Evolutionary conservation across 441 rosid species (phyloP), one percentile per base, ranked within the genome.

Genomic region (Gossypium aridum): DNA sequence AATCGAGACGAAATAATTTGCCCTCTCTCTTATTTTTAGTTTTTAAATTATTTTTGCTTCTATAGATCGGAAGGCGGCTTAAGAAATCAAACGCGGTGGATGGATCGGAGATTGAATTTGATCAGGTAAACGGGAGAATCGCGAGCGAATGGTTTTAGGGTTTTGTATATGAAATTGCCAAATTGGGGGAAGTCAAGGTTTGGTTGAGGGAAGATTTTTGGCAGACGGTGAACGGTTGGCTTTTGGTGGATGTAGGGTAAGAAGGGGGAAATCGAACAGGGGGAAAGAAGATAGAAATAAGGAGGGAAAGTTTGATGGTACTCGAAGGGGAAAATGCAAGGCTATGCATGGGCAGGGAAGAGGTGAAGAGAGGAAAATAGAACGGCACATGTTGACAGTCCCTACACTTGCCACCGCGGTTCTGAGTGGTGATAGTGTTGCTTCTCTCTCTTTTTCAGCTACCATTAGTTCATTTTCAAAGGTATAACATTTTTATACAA

Each of bases 371-470:
- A 75, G 85, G 80, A 80, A 81, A 63, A 80, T 53, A 66, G 47
- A 78, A 74, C 90, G 79, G 93, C 97, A 85, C 88, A 91, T 94
- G 97, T 86, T 83, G 87, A 83, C 81, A 72, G 88, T 81, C 83
- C 85, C 89, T 77, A 67, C 87, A 22, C 90, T 89, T 89, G 79
- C 68, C 77, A 86, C 83, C 76, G 80, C 84, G 78, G 77, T 73
- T 75, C 77, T 83, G 61, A 88, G 76, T 70, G 82, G 80, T 80
- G 76, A 69, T 83, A 73, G 28, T 79, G 87, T 73, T 75, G 85
- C 66, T 82, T 79, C 77, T 78, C 81, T 5, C 37, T 31, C 37
- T 31, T 31, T 31, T 5, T 31, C 1, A 31, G 4, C 85, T 78
- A 82, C 90, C 22, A 63, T 84, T 74, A 71, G 81, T 80, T 90